Conservation (phyloP, 2,329 filamentous ascomycete species). For the Ophiocordyceps sinensis region DNA sequence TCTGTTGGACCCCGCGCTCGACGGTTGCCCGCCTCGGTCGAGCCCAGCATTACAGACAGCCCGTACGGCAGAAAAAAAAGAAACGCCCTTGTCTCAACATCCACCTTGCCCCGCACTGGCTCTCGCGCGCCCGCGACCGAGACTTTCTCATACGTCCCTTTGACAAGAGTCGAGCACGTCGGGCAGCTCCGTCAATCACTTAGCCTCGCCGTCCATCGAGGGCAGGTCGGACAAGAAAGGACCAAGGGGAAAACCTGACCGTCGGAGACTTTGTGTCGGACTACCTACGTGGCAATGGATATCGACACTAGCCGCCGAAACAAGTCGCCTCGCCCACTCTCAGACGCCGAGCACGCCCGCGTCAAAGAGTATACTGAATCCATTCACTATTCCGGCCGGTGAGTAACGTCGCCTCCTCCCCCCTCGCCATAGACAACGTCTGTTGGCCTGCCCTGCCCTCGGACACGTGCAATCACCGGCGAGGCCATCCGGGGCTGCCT, state of each 20-base stretch:
- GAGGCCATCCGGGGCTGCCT: background rate
- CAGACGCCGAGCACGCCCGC: slow-evolving; percentile 65
- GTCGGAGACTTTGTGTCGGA: background rate
- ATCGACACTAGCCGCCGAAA: slow-evolving; percentile 82
- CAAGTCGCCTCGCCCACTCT: slow-evolving; percentile 65
- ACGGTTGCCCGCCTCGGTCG: background rate
- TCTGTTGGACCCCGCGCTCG: background rate
- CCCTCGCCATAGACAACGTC: background rate
- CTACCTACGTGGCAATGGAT: slow-evolving; percentile 16
- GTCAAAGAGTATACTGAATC: slow-evolving; percentile 85
- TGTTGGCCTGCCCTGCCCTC: background rate
- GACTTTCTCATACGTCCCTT: background rate
- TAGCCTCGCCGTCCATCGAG: too few species aligned
- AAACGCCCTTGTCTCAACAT: background rate
- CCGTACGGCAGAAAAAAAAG: background rate
- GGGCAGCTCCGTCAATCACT: too few species aligned
- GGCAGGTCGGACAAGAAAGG: background rate
- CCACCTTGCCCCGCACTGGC: background rate
- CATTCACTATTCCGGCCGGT: slow-evolving; percentile 94
- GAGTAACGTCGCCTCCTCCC: slow-evolving; percentile 13
- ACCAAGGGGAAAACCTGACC: background rate
- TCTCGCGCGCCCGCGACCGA: background rate
- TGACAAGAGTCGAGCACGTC: too few species aligned
- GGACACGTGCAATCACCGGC: background rate
- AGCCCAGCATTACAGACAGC: background rate